Percentiles rank a stretch among this genome's conserved stretches.
phyloP scores from a whole-genome alignment of 176 grass and related monocot species.

The Triticum dicoccoides region DNA sequence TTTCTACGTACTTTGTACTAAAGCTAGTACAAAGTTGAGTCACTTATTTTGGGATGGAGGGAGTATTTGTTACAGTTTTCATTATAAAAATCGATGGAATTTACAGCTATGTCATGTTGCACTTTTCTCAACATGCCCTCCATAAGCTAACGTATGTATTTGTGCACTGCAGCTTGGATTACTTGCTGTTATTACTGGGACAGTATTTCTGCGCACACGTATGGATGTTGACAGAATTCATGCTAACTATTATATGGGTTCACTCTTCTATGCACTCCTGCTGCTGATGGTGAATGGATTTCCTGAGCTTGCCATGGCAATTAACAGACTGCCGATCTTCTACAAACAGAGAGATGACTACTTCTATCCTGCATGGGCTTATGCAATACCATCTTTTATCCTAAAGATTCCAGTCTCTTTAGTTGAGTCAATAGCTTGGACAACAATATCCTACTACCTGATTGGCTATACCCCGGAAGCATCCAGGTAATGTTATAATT shows the following conservation, averaged over 20 bases:
- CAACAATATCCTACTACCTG: constrained; percentile 75
- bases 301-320: constrained; percentile 69
- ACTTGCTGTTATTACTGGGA: constrained; percentile 55
- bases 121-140: neutral
- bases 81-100: neutral
- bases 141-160: neutral
- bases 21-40: too few species aligned
- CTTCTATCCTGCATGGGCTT: constrained; percentile 92
- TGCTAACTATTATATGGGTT: constrained; percentile 76
- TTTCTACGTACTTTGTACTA: too few species aligned
- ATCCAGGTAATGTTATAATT: constrained; percentile 50
- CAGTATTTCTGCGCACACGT: constrained; percentile 58
- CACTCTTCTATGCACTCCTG: constrained; percentile 65
- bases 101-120: neutral
- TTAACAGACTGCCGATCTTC: constrained; percentile 65
- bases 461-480: constrained; percentile 76
- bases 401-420: constrained; percentile 78
- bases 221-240: constrained; percentile 52
- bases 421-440: constrained; percentile 66
- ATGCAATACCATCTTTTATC: constrained; percentile 65
- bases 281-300: constrained; percentile 77
- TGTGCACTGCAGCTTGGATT: constrained; percentile 47
- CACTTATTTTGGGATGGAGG: too few species aligned
- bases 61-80: neutral
- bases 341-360: constrained; percentile 77